Percentiles rank a stretch among this genome's conserved stretches.
phyloP scores from a whole-genome alignment of 805 yeast species.

The Candida boidinii region DNA sequence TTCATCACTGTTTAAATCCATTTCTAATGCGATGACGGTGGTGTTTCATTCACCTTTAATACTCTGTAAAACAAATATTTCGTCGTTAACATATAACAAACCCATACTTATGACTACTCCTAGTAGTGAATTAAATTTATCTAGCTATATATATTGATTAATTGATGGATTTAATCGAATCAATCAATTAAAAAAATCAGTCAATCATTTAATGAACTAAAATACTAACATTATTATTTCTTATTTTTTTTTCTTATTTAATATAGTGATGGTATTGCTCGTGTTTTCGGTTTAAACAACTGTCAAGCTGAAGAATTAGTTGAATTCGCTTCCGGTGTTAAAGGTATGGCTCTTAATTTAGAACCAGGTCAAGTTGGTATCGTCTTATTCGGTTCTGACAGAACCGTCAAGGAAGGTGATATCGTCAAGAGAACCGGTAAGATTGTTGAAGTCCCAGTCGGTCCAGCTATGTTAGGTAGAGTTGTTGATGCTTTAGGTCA shows the following conservation, averaged over 20 bases:
- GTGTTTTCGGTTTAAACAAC: conserved; percentile 99
- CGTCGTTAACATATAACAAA: too few species aligned
- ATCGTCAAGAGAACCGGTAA: conserved; percentile 99
- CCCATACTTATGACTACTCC: too few species aligned
- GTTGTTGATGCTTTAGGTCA: conserved; percentile 98
- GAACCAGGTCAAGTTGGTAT: conserved; percentile 99
- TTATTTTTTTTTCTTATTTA: conserved; percentile 7
- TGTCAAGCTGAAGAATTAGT: conserved; percentile 99
- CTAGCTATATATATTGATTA: too few species aligned
- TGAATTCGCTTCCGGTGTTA: conserved; percentile 98
- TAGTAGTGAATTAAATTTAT: too few species aligned
- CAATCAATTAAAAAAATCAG: background rate
- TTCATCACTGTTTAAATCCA: too few species aligned
- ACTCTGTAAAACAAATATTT: too few species aligned
- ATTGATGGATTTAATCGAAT: conserved; percentile 1
- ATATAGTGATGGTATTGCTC: conserved; percentile 98
- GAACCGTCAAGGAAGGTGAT: conserved; percentile 98
- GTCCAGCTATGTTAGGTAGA: conserved; percentile 97
- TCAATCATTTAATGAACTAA: background rate
- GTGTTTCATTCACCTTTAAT: too few species aligned
- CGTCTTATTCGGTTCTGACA: conserved; percentile 98
- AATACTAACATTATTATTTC: conserved; percentile 26
- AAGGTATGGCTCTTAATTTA: conserved; percentile 99
- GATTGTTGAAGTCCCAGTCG: conserved; percentile 98
- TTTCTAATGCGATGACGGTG: conserved; percentile 3